A percentile compares a stretch with the other conserved stretches of the same genome.
phyloP scores from a whole-genome alignment of 805 yeast genomes.

The Jamesozyma gamospora region DNA sequence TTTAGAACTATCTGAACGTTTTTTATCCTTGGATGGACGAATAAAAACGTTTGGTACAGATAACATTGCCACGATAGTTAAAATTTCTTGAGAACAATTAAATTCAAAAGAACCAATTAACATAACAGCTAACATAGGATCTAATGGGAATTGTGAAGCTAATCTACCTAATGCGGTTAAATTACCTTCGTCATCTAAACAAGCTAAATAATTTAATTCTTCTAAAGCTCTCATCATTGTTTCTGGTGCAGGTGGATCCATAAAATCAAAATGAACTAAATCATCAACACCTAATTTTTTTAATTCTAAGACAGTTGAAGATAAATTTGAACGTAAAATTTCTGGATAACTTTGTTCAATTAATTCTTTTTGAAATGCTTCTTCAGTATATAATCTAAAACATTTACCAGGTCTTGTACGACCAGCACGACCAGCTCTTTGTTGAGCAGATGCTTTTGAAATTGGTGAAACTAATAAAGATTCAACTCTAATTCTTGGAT shows the following conservation, averaged over 20 bases:
- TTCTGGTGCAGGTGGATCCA: slow-evolving; percentile 99
- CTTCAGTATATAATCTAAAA: slow-evolving; percentile 92
- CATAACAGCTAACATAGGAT: slow-evolving; percentile 91
- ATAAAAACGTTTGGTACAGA: slow-evolving; percentile 93
- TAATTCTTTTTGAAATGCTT: slow-evolving; percentile 86
- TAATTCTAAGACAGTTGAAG: slow-evolving; percentile 84
- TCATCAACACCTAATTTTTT: slow-evolving; percentile 93
- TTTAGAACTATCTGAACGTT: slow-evolving; percentile 87
- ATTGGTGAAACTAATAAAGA: slow-evolving; percentile 90
- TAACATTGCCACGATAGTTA: slow-evolving; percentile 79
- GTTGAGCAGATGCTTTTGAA: slow-evolving; percentile 95
- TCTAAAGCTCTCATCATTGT: slow-evolving; percentile 99
- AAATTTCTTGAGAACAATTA: slow-evolving; percentile 78
- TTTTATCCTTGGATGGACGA: slow-evolving; percentile 79
- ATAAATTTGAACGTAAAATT: slow-evolving; percentile 79
- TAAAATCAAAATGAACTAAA: slow-evolving; percentile 92
- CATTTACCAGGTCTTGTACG: slow-evolving; percentile 98
- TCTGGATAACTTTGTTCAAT: slow-evolving; percentile 96
- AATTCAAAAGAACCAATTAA: slow-evolving; percentile 79
- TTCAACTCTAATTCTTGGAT: slow-evolving; percentile 92
- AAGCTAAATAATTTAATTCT: slow-evolving; percentile 81
- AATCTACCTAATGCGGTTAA: slow-evolving; percentile 80
- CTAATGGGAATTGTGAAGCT: slow-evolving; percentile 90
- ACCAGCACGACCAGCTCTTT: slow-evolving; percentile 99
- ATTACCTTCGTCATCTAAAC: slow-evolving; percentile 86